Evolutionary conservation across 2,329 filamentous ascomycete species (phyloP).

Genomic region (Paraconiothyrium brasiliense): DNA sequence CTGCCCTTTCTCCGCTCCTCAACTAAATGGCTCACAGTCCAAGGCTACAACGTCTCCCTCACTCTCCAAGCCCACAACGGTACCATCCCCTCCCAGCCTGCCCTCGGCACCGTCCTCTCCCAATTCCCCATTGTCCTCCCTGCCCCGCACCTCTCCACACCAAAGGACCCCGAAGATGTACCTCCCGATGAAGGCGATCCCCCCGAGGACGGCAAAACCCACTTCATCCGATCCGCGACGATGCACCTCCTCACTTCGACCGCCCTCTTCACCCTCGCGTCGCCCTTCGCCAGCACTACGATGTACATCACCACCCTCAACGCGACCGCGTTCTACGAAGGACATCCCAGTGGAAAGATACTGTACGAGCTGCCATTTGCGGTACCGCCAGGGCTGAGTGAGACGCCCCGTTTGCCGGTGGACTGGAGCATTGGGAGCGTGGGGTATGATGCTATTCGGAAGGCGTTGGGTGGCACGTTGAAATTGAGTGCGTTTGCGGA

Average conservation of each 20-base stretch:
- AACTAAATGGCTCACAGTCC: conserved; percentile 9
- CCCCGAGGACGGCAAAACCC: conserved; percentile 53
- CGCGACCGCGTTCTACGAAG: conserved; percentile 87
- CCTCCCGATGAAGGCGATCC: conserved; percentile 48
- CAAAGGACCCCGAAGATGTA: conserved; percentile 57
- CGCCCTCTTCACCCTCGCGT: conserved; percentile 83
- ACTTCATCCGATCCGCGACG: conserved; percentile 85
- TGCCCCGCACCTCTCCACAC: conserved; percentile 69
- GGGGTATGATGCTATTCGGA: conserved; percentile 82
- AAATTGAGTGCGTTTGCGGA: conserved; percentile 81
- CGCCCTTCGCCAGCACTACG: conserved; percentile 77
- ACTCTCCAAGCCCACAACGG: conserved; percentile 75
- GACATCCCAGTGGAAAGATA: conserved; percentile 80
- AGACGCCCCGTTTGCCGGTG: conserved; percentile 82
- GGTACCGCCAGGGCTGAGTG: conserved; percentile 76
- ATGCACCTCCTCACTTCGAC: conserved; percentile 88
- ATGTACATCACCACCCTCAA: conserved; percentile 82
- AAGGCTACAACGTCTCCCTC: conserved; percentile 81
- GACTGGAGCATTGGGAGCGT: conserved; percentile 79
- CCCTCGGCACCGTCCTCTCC: conserved; percentile 77
- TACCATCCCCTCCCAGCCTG: conserved; percentile 77
- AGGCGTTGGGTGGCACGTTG: conserved; percentile 81
- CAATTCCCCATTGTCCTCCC: conserved; percentile 75
- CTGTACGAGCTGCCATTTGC: conserved; percentile 77
- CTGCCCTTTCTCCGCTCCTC: background rate